Conservation (phyloP, 139 green algal species). For the Picochlorum sp. region DNA sequence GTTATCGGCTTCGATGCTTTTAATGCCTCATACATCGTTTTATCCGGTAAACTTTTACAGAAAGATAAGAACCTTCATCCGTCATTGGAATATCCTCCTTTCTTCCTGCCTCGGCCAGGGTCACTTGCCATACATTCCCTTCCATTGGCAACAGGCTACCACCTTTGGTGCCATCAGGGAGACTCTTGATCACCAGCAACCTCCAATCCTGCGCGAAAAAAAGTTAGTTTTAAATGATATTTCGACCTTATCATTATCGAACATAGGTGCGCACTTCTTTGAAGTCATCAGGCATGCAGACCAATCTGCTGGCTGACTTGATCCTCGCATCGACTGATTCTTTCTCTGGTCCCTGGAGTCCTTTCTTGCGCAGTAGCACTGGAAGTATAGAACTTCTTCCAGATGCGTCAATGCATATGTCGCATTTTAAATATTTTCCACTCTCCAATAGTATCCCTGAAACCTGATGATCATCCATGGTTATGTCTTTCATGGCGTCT, state of each 20-base stretch:
- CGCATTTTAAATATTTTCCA: neutral
- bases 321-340: constrained; percentile 6
- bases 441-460: neutral
- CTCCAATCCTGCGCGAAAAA: neutral
- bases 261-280: neutral
- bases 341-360: neutral
- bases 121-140: constrained; percentile 7
- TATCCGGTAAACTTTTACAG: constrained; percentile 6
- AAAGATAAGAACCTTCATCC: constrained; percentile 7
- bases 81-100: neutral
- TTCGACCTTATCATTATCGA: no score
- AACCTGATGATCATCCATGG: neutral
- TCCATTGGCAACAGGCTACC: constrained; percentile 8
- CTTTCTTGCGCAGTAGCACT: neutral
- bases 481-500: neutral
- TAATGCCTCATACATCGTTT: constrained; percentile 2
- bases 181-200: neutral
- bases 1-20: neutral
- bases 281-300: constrained; percentile 3
- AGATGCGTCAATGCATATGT: constrained; percentile 3
- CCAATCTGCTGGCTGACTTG: neutral
- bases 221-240: no score
- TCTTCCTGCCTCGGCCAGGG: constrained; percentile 7
- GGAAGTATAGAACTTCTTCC: neutral
- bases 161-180: constrained; percentile 2